Evolutionary conservation across 148 eudicot species (phyloP).

Genomic region (Nyssa sinensis): DNA sequence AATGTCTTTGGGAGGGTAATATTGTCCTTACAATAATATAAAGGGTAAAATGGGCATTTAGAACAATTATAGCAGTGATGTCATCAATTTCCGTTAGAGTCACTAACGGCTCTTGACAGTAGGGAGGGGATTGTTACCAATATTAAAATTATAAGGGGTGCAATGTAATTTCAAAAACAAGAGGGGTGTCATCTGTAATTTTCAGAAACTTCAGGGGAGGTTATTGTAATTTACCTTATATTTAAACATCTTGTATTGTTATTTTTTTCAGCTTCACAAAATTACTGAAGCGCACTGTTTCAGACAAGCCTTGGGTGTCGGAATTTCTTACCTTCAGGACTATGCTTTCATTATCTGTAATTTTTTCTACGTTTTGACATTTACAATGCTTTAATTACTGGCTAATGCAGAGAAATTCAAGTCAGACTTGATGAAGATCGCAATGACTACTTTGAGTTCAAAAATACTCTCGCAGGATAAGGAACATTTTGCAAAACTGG

Average conservation of each 20-base stretch:
- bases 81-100: too few species aligned
- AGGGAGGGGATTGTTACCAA: too few species aligned
- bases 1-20: too few species aligned
- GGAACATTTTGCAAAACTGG: conserved; percentile 88
- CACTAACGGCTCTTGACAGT: too few species aligned
- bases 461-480: conserved; percentile 96
- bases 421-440: conserved; percentile 91
- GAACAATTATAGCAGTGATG: too few species aligned
- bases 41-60: too few species aligned
- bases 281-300: not conserved
- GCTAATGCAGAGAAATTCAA: conserved; percentile 79
- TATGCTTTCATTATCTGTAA: not conserved
- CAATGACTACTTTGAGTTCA: conserved; percentile 96
- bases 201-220: too few species aligned
- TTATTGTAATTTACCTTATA: too few species aligned
- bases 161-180: too few species aligned
- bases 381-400: conserved; percentile 11
- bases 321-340: not conserved
- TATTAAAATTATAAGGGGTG: too few species aligned
- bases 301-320: not conserved
- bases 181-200: too few species aligned
- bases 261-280: not conserved
- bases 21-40: too few species aligned
- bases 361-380: not conserved
- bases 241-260: not conserved